Evolutionary conservation across 2,329 filamentous ascomycete species (phyloP), one percentile per base, ranked within the genome.

Genomic region (Zymoseptoria passerinii): DNA sequence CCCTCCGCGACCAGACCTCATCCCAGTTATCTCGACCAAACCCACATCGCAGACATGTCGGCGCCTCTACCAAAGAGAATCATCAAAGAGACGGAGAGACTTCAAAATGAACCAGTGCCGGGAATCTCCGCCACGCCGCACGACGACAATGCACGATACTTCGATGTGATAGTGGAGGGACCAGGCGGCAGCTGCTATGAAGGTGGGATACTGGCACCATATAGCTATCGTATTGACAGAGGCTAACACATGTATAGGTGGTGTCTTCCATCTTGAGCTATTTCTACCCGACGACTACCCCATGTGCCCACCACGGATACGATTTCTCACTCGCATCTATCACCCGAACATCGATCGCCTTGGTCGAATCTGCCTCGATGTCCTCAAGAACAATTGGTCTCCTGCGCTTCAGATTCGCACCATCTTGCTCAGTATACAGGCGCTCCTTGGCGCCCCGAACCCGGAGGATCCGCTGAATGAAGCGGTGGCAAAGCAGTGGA

Each of bases 361-460:
- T 1, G 94, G 94, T 61, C 88, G 94, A 61, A 99, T 99, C 76
- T 99, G 95, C 73, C 79, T 99, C 53, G 94, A 99, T 73, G 94
- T 99, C 35, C 78, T 99, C 58, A 99, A 99, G 81, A 96, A 94
- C 74, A 99, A 99, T 81, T 99, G 94, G 94, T 97, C 92, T 20
- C 94, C 94, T 4, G 94, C 95, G 13, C 83, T 99, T 29, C 94
- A 99, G 76, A 99, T 99, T 72, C 87, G 94, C 64, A 99, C 94
- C 6, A 99, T 99, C 66, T 84, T 99, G n/a, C 85, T 99, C 56
- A 97, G 92, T 8, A 99, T 99, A 73, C 95, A 99, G 76, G 94
- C 94, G 54, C 83, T 99, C 23, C 85, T 99, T 13, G 94, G 94
- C 50, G 92, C 94, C 5, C 94, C 94, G 13, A 99, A 99, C 76